phyloP scores from a whole-genome alignment of 306 rosid genomes.

The Vigna reflexopilosa region DNA sequence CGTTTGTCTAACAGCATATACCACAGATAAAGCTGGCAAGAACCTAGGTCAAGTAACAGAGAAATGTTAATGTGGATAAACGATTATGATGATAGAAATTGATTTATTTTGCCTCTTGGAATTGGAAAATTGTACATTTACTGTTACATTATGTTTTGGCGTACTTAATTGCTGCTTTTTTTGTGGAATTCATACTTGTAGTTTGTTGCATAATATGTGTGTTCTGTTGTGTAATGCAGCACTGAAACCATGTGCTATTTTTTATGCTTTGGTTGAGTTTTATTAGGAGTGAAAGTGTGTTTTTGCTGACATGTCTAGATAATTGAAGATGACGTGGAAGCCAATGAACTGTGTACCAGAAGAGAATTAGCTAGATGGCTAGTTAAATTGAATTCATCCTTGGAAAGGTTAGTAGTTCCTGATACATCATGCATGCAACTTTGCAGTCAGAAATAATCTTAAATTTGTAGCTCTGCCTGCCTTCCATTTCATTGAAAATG shows the following conservation, averaged over 20 bases:
- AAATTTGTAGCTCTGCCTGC: constrained; percentile 23
- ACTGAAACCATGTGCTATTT: not conserved
- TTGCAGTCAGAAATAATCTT: constrained; percentile 22
- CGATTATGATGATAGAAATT: not conserved
- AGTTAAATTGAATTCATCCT: constrained; percentile 61
- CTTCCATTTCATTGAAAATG: constrained; percentile 35
- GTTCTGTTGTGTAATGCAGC: constrained; percentile 32
- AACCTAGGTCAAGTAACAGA: not conserved
- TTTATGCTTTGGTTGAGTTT: constrained; percentile 43
- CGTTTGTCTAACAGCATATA: not conserved
- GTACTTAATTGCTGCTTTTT: constrained; percentile 8
- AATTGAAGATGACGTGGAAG: constrained; percentile 78
- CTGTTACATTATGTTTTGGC: constrained; percentile 1
- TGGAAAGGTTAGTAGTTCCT: constrained; percentile 74
- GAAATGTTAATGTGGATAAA: constrained; percentile 7
- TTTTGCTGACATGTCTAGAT: constrained; percentile 70
- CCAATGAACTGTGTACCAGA: constrained; percentile 85
- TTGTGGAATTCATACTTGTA: constrained; percentile 15
- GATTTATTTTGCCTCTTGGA: constrained; percentile 7
- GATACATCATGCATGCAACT: constrained; percentile 17
- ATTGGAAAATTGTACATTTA: not conserved
- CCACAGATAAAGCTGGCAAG: constrained; percentile 12
- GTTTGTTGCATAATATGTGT: constrained; percentile 8
- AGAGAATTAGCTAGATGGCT: constrained; percentile 96
- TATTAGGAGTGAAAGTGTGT: constrained; percentile 50